Base-by-base conservation (phyloP, 192 early-diverging fungal species). In the Backusella mclennaniae region DNA sequence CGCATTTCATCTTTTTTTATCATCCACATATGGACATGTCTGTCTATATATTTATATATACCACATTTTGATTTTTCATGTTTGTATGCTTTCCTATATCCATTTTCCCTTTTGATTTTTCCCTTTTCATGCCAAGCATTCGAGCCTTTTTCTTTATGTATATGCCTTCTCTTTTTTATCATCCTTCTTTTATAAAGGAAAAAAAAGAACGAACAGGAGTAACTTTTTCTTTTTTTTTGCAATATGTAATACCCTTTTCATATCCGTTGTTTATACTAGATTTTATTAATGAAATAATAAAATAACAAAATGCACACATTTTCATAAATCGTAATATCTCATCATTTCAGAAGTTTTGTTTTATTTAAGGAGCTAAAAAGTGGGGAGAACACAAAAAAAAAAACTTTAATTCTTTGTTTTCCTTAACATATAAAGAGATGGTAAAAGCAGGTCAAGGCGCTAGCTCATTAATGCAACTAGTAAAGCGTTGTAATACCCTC, bases 111-210 rank as follows among this genome's bases (percentile, higher is more conserved):
- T 56, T 56, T 56, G 19, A 26, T 23, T 21, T 52, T 23, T 23
- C 53, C n/a, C 53, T 59, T 59, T 26, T 59, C 53, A 59, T 59
- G 53, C 53, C 53, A 59, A 59, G 53, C 53, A 59, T 59, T 59
- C 53, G 26, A 59, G 53, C 46, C 46, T 49, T 49, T 49, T 49
- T 59, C 53, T 68, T n/a, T 68, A 68, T 68, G 67, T 39, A 68
- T 68, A 68, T 68, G 67, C 67, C 35, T 68, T 38, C 35, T 68
- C 35, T 68, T 38, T 68, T 68, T 23, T 68, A 49, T 49, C 6
- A 49, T 49, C 36, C 21, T 23, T 21, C 8, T 56, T 56, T 56
- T 23, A 23, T 23, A 23, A 23, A 23, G 52, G 9, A 9, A 46
- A 46, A 46, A 46, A 15, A 46, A 15, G 17, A 46, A 46, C 17